Evolutionary conservation across 2,329 filamentous ascomycete species (phyloP).

Genomic region (Nemania sp.): DNA sequence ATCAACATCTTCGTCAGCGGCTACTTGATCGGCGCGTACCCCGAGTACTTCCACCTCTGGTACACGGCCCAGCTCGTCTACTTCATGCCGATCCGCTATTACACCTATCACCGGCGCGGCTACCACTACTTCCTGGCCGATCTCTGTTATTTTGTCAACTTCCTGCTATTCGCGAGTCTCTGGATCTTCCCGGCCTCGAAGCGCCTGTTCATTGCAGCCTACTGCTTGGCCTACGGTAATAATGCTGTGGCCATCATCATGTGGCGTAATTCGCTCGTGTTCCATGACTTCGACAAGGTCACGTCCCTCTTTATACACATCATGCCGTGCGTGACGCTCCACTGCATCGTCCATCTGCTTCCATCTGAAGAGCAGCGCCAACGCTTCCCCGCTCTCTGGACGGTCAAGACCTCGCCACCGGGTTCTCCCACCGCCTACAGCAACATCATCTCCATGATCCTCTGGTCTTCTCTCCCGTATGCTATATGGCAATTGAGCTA

Average conservation of each 20-base stretch:
- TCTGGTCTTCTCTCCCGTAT: constrained; percentile 94
- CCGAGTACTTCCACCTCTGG: constrained; percentile 89
- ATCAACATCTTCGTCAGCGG: constrained; percentile 97
- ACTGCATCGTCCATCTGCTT: constrained; percentile 87
- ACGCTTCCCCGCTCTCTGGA: constrained; percentile 83
- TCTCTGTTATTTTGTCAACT: constrained; percentile 97
- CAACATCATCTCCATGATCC: constrained; percentile 79
- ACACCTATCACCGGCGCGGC: constrained; percentile 86
- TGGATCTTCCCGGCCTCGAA: constrained; percentile 93
- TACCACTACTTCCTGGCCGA: constrained; percentile 98
- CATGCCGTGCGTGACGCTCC: constrained; percentile 93
- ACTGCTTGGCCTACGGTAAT: constrained; percentile 92
- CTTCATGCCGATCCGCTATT: constrained; percentile 96
- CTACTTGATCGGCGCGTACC: constrained; percentile 85
- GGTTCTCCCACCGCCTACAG: constrained; percentile 81
- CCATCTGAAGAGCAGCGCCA: constrained; percentile 65
- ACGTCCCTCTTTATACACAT: constrained; percentile 99
- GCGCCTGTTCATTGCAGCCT: constrained; percentile 87
- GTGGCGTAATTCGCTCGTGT: constrained; percentile 98
- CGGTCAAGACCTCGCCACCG: constrained; percentile 70
- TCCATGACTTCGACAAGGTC: constrained; percentile 98
- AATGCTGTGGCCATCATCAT: constrained; percentile 97
- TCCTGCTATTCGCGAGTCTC: constrained; percentile 78
- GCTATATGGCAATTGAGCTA: constrained; percentile 90
- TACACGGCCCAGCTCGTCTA: constrained; percentile 86